Conservation (phyloP, 2,329 filamentous ascomycete species). For the Colletotrichum sp. region DNA sequence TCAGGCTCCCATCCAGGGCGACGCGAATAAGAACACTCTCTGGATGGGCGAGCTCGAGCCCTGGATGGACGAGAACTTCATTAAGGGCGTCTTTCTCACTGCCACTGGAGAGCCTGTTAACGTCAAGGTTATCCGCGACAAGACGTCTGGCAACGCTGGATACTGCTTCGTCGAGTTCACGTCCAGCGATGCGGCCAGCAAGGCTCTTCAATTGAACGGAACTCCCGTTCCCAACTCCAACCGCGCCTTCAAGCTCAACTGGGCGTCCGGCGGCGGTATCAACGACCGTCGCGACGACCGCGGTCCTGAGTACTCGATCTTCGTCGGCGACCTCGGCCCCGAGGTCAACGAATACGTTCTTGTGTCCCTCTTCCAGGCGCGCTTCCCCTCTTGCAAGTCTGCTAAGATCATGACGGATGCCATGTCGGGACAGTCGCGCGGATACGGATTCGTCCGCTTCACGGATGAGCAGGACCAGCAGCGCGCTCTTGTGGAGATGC, state of each 20-base stretch:
- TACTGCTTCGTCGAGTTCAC: conserved; percentile 98
- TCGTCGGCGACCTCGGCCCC: conserved; percentile 95
- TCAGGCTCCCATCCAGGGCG: conserved; percentile 34
- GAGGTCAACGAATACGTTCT: conserved; percentile 99
- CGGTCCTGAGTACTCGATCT: conserved; percentile 95
- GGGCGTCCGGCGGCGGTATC: conserved; percentile 95
- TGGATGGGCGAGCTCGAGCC: conserved; percentile 98
- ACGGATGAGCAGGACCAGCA: conserved; percentile 96
- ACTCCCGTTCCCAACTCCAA: conserved; percentile 90
- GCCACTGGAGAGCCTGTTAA: conserved; percentile 94
- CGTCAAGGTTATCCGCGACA: conserved; percentile 99
- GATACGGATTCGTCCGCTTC: conserved; percentile 98
- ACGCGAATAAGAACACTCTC: conserved; percentile 62
- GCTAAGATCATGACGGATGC: conserved; percentile 99
- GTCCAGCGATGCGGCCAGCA: conserved; percentile 82
- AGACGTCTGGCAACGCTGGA: conserved; percentile 97
- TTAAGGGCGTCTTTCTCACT: conserved; percentile 89
- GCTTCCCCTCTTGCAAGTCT: conserved; percentile 97
- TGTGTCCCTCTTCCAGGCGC: conserved; percentile 94
- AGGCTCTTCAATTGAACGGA: conserved; percentile 90
- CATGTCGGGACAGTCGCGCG: conserved; percentile 95
- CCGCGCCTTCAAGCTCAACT: conserved; percentile 98
- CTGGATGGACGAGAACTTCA: conserved; percentile 99
- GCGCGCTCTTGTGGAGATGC: conserved; percentile 95
- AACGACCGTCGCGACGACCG: conserved; percentile 96